phyloP scores from a whole-genome alignment of 2,329 filamentous ascomycete species.

The Xylaria sp. region DNA sequence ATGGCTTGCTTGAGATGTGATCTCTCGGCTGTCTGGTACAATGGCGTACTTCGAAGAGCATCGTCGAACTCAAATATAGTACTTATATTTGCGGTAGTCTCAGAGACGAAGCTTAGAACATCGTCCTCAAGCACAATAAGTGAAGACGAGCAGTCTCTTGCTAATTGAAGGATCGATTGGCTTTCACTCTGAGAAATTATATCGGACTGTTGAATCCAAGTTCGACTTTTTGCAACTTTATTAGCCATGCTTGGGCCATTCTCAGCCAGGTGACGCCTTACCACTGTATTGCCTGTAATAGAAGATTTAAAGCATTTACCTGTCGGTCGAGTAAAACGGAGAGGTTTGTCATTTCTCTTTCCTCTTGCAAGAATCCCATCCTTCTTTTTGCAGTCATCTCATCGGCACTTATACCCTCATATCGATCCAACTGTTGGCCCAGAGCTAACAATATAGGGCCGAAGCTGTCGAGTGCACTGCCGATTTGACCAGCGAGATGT shows the following conservation, averaged over 20 bases:
- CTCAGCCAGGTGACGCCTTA: not conserved
- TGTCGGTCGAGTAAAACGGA: conserved; percentile 29
- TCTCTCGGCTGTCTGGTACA: conserved; percentile 25
- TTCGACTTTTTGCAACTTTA: not conserved
- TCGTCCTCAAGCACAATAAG: conserved; percentile 23
- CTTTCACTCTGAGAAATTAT: conserved; percentile 15
- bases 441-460: conserved; percentile 51
- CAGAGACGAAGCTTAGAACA: conserved; percentile 22
- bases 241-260: not conserved
- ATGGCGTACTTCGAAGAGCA: conserved; percentile 9
- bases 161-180: conserved; percentile 20
- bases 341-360: conserved; percentile 26
- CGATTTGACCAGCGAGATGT: conserved; percentile 24
- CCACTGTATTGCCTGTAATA: conserved; percentile 31
- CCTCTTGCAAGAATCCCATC: conserved; percentile 21
- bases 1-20: conserved; percentile 18
- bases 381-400: conserved; percentile 10
- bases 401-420: not conserved
- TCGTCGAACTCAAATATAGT: conserved; percentile 26
- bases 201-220: conserved; percentile 20
- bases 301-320: conserved; percentile 29
- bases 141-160: conserved; percentile 28
- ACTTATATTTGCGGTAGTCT: conserved; percentile 17
- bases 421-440: conserved; percentile 15
- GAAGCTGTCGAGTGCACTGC: conserved; percentile 45